Base-by-base conservation (phyloP, 768 basidiomycete species). In the Cystofilobasidium ferigula region DNA sequence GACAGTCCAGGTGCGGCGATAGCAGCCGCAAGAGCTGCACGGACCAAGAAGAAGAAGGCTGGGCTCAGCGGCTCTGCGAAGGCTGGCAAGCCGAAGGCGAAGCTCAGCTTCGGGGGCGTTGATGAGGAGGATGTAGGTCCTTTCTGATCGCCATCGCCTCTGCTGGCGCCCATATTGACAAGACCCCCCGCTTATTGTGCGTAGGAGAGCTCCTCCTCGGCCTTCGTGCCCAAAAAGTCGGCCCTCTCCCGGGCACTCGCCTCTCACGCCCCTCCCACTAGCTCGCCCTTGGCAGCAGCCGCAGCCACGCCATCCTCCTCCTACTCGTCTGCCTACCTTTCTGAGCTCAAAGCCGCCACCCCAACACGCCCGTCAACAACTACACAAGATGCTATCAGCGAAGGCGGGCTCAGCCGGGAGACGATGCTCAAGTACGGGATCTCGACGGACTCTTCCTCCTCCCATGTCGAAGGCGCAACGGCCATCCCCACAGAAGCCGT, bases 321-420 rank as follows among this genome's bases (percentile, higher is more conserved):
- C 20, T 92, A 92, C 73, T 84, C 86, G 69, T 79, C 83, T 35
- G 85, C 83, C 51, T 83, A 89, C 74, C 80, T 92, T 43, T 82
- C 82, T 38, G 82, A 90, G 73, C 80, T 92, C 48, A 89, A 86
- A 78, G 87, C 88, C 4, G 86, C 80, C 70, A 92, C 87, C 0
- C 76, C 76, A 0, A 72, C 73, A 20, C 54, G 71, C 24, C 69
- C 68, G 8, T 68, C 73, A 14, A 68, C 72, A 1, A 35, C 4
- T 36, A 61, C 34, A 5, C 68, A 64, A 24, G 72, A 67, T 38
- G 73, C 73, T 38, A 68, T 69, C 28, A 71, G 70, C 26, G 70
- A 65, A 14, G 66, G 43, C 45, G 70, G 71, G 28, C 64, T 57
- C 20, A 63, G 53, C 12, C 43, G 72, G 32, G 72, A 73, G 18